Evolutionary conservation across 2,329 filamentous ascomycete genomes (phyloP), one percentile per base, ranked within the genome.

Genomic region (Aspergillus sp.): DNA sequence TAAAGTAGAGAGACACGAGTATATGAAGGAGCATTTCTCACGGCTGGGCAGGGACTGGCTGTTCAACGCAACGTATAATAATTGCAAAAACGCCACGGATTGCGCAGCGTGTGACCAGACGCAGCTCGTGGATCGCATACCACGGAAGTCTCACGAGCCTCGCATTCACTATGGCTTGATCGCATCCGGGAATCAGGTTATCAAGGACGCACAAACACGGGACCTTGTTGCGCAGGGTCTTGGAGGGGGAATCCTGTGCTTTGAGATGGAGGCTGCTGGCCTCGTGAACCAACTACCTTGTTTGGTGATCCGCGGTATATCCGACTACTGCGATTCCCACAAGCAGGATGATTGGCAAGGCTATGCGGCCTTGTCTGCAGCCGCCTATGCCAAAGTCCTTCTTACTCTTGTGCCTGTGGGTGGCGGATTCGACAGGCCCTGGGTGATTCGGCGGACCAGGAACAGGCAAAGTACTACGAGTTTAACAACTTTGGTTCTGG

Each of bases 231-330:
- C 17, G 5, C 7, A 46, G 2, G 14, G 33, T 11, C 9, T 43
- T 2, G 21, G n/a, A 2, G 21, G 27, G 1, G 1, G 9, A 11
- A 31, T 53, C 17, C 15, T 59, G 1, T 59, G 59, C 2, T 53
- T 31, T 9, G 27, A 31, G 27, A 31, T 31, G 27, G 8, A 31
- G 27, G 27, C 27, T 11, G 27, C 27, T 11, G 27, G 27, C 27
- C 27, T 31, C 27, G 9, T 31, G 45, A 37, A 41, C 8, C 6
- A 21, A 3, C 54, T 59, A 5, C 56, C 53, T 2, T 56, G 59
- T 9, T 4, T 61, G 15, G 31, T 61, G 4, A 59, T 61, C 8
- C 53, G 53, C 15, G 57, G 57, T 3, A 56, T 59, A 14, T 59
- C 44, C 33, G 48, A 59, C n/a, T 59, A 59, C 19, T 49, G 48